Percentiles rank a stretch among this genome's conserved stretches.
These are phyloP conservation scores for Aspergillus sojae DNA, from an alignment of 2,329 filamentous ascomycete species.

Conservation along the genomic window DNA sequence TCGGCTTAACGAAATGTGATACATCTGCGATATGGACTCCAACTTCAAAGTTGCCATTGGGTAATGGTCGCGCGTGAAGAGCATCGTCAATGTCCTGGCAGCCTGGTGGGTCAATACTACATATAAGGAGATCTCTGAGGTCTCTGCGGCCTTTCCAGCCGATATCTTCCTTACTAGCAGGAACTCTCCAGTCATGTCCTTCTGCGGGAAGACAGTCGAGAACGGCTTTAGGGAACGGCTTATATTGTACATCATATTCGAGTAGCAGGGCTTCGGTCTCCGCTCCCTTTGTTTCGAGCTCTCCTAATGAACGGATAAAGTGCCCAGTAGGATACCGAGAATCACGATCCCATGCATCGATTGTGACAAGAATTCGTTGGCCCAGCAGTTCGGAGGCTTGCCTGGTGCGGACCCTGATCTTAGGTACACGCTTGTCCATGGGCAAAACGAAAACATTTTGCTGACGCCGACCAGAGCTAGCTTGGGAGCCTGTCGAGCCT, in stretches of 20 bases:
- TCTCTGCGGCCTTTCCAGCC: conserved; percentile 87
- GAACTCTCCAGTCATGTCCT: conserved; percentile 93
- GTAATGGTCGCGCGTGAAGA: conserved; percentile 78
- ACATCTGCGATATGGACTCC: conserved; percentile 99
- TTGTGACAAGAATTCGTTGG: conserved; percentile 87
- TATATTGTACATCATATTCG: conserved; percentile 96
- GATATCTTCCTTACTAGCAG: conserved; percentile 73
- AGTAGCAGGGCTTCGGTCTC: conserved; percentile 93
- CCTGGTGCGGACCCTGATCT: conserved; percentile 88
- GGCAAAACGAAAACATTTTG: conserved; percentile 94
- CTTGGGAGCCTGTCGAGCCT: conserved; percentile 74
- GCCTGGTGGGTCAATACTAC: conserved; percentile 94
- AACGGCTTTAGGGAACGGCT: conserved; percentile 93
- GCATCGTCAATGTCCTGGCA: conserved; percentile 99
- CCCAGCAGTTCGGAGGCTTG: conserved; percentile 87
- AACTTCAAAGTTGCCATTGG: conserved; percentile 93
- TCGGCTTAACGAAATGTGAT: conserved; percentile 97
- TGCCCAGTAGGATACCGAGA: conserved; percentile 91
- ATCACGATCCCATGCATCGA: conserved; percentile 93
- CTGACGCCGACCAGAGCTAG: conserved; percentile 77
- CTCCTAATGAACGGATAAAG: conserved; percentile 88
- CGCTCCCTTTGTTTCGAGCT: conserved; percentile 94
- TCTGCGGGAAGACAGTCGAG: conserved; percentile 89
- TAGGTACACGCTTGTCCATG: conserved; percentile 97
- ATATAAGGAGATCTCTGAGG: conserved; percentile 82